Conservation (phyloP, 1,284 basidiomycete genomes). For the Porogramme epimiltina region DNA sequence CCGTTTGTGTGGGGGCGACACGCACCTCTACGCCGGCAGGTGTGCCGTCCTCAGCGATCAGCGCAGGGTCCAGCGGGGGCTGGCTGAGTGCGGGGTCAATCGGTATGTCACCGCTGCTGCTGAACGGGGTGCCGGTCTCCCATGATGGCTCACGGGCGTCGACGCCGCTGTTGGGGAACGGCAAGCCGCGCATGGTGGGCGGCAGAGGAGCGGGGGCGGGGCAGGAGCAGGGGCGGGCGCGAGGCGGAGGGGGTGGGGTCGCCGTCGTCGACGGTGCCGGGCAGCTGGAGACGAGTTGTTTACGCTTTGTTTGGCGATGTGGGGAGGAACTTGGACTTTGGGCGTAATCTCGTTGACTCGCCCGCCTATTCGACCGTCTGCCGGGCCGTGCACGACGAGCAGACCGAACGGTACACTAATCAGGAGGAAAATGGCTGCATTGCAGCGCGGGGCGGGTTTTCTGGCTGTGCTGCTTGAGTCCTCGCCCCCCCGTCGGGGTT, state of each 20-base stretch:
- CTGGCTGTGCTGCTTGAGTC: neutral
- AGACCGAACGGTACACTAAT: neutral
- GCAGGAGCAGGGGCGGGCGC: constrained; percentile 8
- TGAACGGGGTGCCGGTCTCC: constrained; percentile 57
- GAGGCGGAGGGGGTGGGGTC: constrained; percentile 17
- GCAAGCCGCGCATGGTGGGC: constrained; percentile 56
- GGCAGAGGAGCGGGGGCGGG: constrained; percentile 5
- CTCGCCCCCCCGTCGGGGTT: constrained; percentile 5
- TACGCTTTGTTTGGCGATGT: constrained; percentile 31
- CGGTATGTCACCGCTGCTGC: constrained; percentile 61
- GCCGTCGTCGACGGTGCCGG: constrained; percentile 32
- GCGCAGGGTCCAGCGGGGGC: constrained; percentile 52
- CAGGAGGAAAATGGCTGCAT: neutral
- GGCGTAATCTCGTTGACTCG: neutral
- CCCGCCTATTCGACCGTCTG: neutral
- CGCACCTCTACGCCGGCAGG: constrained; percentile 26
- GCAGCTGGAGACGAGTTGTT: constrained; percentile 33
- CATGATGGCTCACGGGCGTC: constrained; percentile 53
- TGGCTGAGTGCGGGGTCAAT: constrained; percentile 70
- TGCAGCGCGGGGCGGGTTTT: neutral
- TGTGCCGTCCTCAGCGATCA: constrained; percentile 37
- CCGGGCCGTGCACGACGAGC: neutral
- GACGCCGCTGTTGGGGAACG: constrained; percentile 52
- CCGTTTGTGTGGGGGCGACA: constrained; percentile 4
- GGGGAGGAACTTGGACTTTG: constrained; percentile 16